These are phyloP conservation scores for Fusarium verrucosum DNA, from an alignment of 2,329 filamentous ascomycete species.

Conservation along the genomic window DNA sequence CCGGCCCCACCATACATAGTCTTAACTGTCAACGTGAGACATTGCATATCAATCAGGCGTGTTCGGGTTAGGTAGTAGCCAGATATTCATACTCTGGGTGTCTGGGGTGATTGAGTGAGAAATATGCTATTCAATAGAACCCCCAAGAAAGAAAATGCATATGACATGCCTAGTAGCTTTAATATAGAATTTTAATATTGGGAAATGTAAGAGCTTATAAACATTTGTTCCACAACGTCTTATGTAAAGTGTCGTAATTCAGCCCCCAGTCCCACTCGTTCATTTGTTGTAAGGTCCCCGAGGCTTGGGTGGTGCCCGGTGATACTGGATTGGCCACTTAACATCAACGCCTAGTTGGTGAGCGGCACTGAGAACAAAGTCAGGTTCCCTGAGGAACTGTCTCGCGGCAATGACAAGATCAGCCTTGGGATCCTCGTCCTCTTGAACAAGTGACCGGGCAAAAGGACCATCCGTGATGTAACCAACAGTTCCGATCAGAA, in stretches of 20 bases:
- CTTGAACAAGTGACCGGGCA: constrained; percentile 68
- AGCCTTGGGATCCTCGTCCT: constrained; percentile 55
- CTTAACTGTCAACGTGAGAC: neutral
- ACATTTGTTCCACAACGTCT: neutral
- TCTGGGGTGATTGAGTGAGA: too few relatives aligned
- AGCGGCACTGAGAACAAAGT: constrained; percentile 77
- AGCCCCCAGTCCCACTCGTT: neutral
- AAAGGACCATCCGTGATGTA: constrained; percentile 74
- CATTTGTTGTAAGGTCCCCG: neutral
- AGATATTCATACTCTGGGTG: too few relatives aligned
- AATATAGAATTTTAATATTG: neutral
- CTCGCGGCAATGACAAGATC: constrained; percentile 80
- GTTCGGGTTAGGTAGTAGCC: too few relatives aligned
- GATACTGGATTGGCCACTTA: constrained; percentile 75
- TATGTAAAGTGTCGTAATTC: neutral
- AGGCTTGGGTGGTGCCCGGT: constrained; percentile 31
- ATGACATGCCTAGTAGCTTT: neutral
- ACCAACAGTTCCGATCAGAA: constrained; percentile 80
- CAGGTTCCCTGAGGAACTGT: constrained; percentile 84
- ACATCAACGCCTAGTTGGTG: constrained; percentile 76
- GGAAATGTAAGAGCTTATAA: neutral
- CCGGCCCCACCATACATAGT: constrained; percentile 12
- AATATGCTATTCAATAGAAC: too few relatives aligned
- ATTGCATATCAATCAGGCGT: neutral
- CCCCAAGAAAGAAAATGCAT: too few relatives aligned